Conservation (phyloP, 345 rosid genomes). For the Gossypium stocksii region DNA sequence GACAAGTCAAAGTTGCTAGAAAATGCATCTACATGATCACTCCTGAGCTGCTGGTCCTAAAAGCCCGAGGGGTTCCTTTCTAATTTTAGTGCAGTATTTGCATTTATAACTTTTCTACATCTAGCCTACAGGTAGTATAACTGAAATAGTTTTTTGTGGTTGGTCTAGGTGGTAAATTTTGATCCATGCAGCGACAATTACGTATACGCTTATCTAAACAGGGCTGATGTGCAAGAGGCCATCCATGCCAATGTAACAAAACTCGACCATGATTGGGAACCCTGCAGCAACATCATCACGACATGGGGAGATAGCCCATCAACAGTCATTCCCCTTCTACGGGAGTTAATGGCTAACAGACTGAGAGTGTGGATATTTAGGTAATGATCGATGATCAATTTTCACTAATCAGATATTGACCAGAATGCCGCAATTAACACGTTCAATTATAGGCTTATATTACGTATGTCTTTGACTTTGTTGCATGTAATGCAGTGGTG, state of each 20-base stretch:
- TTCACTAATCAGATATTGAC: background rate
- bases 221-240: constrained; percentile 64
- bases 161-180: constrained; percentile 38
- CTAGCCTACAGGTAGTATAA: too few species aligned
- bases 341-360: constrained; percentile 46
- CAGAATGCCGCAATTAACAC: background rate
- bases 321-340: constrained; percentile 56
- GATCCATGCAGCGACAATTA: constrained; percentile 73
- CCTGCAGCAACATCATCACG: constrained; percentile 55
- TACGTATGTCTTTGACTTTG: background rate
- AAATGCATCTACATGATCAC: background rate
- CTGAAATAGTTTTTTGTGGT: background rate
- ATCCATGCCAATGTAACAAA: constrained; percentile 78
- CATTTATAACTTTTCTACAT: too few species aligned
- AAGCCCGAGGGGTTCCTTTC: background rate
- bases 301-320: constrained; percentile 67
- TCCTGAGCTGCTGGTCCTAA: background rate
- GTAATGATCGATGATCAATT: constrained; percentile 15
- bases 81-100: background rate
- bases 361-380: constrained; percentile 74
- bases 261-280: constrained; percentile 59
- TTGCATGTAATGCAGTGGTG: constrained; percentile 54
- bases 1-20: too few species aligned
- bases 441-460: background rate
- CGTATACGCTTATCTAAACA: constrained; percentile 62